Evolutionary conservation across 2,329 filamentous ascomycete genomes (phyloP).

Genomic region (Thermothelomyces thermophilus): DNA sequence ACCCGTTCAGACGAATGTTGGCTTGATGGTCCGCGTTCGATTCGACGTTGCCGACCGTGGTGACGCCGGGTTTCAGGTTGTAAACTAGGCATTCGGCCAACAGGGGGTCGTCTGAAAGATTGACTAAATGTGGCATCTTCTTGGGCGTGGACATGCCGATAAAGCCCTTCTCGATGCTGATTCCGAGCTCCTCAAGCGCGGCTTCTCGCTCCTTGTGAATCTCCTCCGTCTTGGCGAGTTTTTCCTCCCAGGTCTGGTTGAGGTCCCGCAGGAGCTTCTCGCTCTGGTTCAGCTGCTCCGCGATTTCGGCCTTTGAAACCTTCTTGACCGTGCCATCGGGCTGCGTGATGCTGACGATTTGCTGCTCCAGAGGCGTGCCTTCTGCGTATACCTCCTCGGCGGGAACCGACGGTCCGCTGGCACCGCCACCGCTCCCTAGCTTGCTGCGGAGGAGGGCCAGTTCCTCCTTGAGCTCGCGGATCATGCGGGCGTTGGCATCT

Average conservation of each 20-base stretch:
- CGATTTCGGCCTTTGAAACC: constrained; percentile 96
- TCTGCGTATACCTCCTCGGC: constrained; percentile 83
- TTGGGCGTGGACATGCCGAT: constrained; percentile 93
- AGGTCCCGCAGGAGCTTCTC: constrained; percentile 94
- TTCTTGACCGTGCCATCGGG: constrained; percentile 83
- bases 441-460: constrained; percentile 80
- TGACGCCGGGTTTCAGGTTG: constrained; percentile 92
- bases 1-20: constrained; percentile 90
- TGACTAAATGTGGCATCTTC: constrained; percentile 98
- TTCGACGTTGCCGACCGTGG: constrained; percentile 90
- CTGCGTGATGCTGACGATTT: constrained; percentile 90
- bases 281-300: constrained; percentile 90
- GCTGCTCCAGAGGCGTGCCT: constrained; percentile 86
- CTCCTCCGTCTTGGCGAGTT: constrained; percentile 86
- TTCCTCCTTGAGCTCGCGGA: constrained; percentile 94
- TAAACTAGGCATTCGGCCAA: constrained; percentile 95
- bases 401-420: constrained; percentile 42
- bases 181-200: constrained; percentile 90
- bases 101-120: constrained; percentile 88
- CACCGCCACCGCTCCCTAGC: constrained; percentile 48
- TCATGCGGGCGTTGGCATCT: constrained; percentile 98
- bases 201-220: constrained; percentile 97
- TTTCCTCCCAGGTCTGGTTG: constrained; percentile 98
- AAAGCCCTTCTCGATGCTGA: constrained; percentile 98
- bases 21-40: constrained; percentile 66